phyloP scores from a whole-genome alignment of 768 basidiomycete species.

The Amanita pseudoporphyria region DNA sequence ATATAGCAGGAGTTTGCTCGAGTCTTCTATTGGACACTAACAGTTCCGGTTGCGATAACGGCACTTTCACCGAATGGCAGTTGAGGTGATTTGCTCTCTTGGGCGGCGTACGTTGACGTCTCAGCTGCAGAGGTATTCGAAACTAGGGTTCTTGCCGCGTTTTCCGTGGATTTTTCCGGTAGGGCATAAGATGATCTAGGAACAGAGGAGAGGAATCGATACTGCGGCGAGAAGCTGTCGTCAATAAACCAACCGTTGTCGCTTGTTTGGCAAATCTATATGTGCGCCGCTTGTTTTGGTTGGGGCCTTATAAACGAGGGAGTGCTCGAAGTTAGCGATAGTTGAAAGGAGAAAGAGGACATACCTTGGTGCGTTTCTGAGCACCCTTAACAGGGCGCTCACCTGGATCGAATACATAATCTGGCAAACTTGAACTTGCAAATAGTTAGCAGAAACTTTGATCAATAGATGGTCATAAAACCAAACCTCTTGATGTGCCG shows the following conservation, averaged over 20 bases:
- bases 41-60: conserved; percentile 36
- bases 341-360: conserved; percentile 9
- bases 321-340: conserved; percentile 10
- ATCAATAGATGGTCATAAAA: conserved; percentile 3
- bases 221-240: conserved; percentile 14
- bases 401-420: conserved; percentile 73
- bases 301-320: conserved; percentile 34
- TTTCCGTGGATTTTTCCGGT: conserved; percentile 33
- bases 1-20: not conserved
- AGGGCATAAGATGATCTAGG: conserved; percentile 38
- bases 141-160: conserved; percentile 22
- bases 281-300: conserved; percentile 55
- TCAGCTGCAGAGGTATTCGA: conserved; percentile 19
- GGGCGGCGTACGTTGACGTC: conserved; percentile 24
- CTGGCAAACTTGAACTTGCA: conserved; percentile 62
- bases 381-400: conserved; percentile 65
- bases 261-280: conserved; percentile 71
- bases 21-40: conserved; percentile 28
- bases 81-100: conserved; percentile 48
- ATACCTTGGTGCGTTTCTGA: conserved; percentile 70
- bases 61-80: conserved; percentile 54
- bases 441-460: not conserved
- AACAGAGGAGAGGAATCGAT: conserved; percentile 15
- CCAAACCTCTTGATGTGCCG: conserved; percentile 85
- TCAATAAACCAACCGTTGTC: conserved; percentile 58